Evolutionary conservation across 192 early-diverging fungal genomes (phyloP).

Genomic region (Chytriomyces confervae): DNA sequence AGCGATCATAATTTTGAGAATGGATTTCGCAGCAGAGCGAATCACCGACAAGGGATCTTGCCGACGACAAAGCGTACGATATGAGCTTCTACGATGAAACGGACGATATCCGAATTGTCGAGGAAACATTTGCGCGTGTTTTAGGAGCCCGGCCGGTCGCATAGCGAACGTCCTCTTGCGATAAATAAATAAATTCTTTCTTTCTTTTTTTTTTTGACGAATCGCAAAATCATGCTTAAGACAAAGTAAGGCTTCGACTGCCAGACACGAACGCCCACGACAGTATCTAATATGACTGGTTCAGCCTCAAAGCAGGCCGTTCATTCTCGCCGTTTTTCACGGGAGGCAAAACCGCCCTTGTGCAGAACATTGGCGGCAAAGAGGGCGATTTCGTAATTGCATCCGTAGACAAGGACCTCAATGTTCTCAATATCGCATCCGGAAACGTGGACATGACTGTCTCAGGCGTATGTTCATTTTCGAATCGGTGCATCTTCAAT

Average conservation of each 20-base stretch:
- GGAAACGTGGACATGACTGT: slow-evolving; percentile 25
- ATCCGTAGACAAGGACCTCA: slow-evolving; percentile 19
- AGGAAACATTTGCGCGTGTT: slow-evolving; percentile 14
- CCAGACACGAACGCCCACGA: neutral
- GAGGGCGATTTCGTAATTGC: neutral
- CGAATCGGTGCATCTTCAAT: neutral
- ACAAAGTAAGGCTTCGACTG: neutral
- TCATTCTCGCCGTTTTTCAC: slow-evolving; percentile 22
- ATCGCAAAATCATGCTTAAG: neutral
- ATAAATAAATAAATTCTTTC: neutral
- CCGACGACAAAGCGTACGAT: neutral
- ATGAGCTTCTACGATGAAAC: slow-evolving; percentile 27
- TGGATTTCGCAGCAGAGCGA: neutral
- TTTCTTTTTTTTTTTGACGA: neutral
- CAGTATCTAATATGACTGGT: neutral
- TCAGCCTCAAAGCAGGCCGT: slow-evolving; percentile 11
- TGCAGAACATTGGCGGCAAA: neutral
- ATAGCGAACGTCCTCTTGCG: no score
- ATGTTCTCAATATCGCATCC: slow-evolving; percentile 7
- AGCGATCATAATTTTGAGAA: neutral
- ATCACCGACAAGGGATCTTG: neutral
- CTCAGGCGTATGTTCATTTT: neutral
- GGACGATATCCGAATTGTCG: slow-evolving; percentile 30
- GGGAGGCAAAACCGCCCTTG: slow-evolving; percentile 17
- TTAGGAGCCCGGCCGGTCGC: neutral